A percentile compares a stretch with the other conserved stretches of the same genome.
Evolutionary conservation across 2,329 filamentous ascomycete species (phyloP).

Genomic region (Didymella pomorum): DNA sequence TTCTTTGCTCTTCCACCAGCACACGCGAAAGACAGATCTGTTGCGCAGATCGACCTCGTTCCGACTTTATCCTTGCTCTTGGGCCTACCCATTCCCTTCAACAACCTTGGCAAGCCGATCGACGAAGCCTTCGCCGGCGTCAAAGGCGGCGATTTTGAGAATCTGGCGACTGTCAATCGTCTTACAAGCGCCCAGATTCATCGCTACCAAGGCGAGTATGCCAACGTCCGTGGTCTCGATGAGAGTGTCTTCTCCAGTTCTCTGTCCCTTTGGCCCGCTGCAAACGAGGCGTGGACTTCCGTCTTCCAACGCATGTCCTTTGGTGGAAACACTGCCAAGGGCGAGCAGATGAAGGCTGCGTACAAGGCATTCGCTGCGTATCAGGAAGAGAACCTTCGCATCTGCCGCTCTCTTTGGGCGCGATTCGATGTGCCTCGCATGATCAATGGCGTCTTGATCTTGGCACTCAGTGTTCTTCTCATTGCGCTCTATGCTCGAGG

Average conservation of each 20-base stretch:
- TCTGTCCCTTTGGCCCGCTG: slow-evolving; percentile 66
- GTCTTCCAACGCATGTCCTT: slow-evolving; percentile 28
- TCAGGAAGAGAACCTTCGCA: slow-evolving; percentile 76
- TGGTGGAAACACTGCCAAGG: slow-evolving; percentile 51
- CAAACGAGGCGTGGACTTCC: slow-evolving; percentile 63
- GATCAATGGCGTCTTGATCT: slow-evolving; percentile 77
- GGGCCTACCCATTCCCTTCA: slow-evolving; percentile 93
- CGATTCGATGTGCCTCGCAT: slow-evolving; percentile 89
- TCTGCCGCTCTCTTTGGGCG: slow-evolving; percentile 89
- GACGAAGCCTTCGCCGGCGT: slow-evolving; percentile 87
- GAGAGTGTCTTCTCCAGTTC: slow-evolving; percentile 66
- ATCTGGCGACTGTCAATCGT: slow-evolving; percentile 78
- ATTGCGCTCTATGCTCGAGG: slow-evolving; percentile 76
- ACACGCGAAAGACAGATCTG: slow-evolving; percentile 80
- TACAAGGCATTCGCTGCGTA: slow-evolving; percentile 73
- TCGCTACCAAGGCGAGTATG: slow-evolving; percentile 87
- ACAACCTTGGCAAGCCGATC: slow-evolving; percentile 91
- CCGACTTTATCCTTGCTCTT: slow-evolving; percentile 88
- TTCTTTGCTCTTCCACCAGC: slow-evolving; percentile 65
- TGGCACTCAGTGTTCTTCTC: slow-evolving; percentile 71
- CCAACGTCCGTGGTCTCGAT: slow-evolving; percentile 72
- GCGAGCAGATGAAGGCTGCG: slow-evolving; percentile 52
- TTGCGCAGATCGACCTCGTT: slow-evolving; percentile 90
- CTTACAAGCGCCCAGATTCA: slow-evolving; percentile 85
- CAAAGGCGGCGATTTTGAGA: slow-evolving; percentile 74